Percentiles rank a stretch among this genome's conserved stretches.
phyloP scores from a whole-genome alignment of 768 basidiomycete species.

The Tylopilus sp. region DNA sequence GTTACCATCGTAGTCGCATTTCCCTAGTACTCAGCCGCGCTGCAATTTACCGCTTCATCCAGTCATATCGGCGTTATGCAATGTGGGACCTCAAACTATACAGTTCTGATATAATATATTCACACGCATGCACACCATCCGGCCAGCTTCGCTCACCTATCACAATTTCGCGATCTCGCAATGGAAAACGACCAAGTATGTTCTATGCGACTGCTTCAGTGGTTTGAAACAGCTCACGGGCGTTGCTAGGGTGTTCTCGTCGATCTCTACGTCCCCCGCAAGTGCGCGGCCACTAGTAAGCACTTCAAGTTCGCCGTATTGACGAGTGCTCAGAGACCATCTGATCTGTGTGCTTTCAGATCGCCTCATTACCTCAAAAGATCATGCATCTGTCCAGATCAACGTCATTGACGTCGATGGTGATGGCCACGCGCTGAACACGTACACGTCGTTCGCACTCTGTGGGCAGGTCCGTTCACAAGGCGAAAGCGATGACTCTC shows the following conservation, averaged over 20 bases:
- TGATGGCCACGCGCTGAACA: slow-evolving; percentile 72
- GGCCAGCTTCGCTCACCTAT: not conserved
- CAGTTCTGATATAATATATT: slow-evolving; percentile 28
- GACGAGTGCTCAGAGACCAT: not conserved
- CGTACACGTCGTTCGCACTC: slow-evolving; percentile 89
- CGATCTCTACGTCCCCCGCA: slow-evolving; percentile 99
- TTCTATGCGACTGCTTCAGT: not conserved
- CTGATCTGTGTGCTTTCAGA: slow-evolving; percentile 43
- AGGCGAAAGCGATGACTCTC: slow-evolving; percentile 94
- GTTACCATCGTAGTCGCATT: slow-evolving; percentile 1
- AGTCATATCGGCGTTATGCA: slow-evolving; percentile 1
- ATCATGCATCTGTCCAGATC: slow-evolving; percentile 98
- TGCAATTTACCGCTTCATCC: slow-evolving; percentile 6
- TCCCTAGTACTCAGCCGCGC: not conserved
- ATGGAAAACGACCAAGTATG: slow-evolving; percentile 93
- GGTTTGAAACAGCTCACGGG: slow-evolving; percentile 1
- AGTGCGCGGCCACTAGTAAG: slow-evolving; percentile 96
- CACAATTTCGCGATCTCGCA: slow-evolving; percentile 27
- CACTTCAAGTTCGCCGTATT: slow-evolving; percentile 25
- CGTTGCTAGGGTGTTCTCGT: slow-evolving; percentile 84
- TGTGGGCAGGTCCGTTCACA: slow-evolving; percentile 91
- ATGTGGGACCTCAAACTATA: slow-evolving; percentile 22
- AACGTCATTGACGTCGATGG: slow-evolving; percentile 93
- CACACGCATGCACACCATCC: slow-evolving; percentile 26
- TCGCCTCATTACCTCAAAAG: slow-evolving; percentile 98